Conservation (phyloP, 2,329 filamentous ascomycete genomes). For the Fusarium agapanthi region DNA sequence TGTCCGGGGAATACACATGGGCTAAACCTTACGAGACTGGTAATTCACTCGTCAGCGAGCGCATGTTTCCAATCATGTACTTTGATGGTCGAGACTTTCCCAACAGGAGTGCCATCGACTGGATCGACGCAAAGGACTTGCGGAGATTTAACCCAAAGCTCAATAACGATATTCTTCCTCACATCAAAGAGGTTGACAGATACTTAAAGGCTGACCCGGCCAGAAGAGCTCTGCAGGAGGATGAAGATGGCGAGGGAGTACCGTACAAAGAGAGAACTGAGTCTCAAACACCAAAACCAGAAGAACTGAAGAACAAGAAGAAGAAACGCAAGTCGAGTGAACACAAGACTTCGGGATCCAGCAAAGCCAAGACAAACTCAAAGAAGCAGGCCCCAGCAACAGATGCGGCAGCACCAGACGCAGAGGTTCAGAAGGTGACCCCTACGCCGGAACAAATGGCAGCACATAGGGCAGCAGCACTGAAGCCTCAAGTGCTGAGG, state of each 20-base stretch:
- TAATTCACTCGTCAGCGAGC: conserved; percentile 1
- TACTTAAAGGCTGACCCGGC: not conserved
- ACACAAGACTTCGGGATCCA: not conserved
- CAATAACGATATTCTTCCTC: not conserved
- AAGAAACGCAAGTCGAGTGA: not conserved
- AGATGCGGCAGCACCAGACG: not conserved
- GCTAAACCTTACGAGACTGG: conserved; percentile 12
- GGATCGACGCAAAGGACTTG: conserved; percentile 29
- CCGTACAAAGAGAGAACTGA: not conserved
- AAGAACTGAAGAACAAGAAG: not conserved
- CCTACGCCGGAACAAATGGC: not conserved
- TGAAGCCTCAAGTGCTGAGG: not conserved
- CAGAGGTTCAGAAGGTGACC: not conserved
- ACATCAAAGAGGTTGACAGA: not conserved
- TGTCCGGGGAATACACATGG: not conserved
- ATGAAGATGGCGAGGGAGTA: not conserved
- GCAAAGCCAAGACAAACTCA: not conserved
- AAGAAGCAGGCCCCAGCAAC: not conserved
- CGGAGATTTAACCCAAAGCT: conserved; percentile 2
- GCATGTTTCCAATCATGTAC: conserved; percentile 32
- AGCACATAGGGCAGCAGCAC: not conserved
- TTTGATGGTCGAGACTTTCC: conserved; percentile 35
- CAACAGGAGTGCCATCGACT: conserved; percentile 27
- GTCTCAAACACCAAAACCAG: not conserved
- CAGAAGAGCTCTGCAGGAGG: not conserved